Evolutionary conservation across 2,329 filamentous ascomycete genomes (phyloP).

Genomic region (Dothideomycetidae sp.): DNA sequence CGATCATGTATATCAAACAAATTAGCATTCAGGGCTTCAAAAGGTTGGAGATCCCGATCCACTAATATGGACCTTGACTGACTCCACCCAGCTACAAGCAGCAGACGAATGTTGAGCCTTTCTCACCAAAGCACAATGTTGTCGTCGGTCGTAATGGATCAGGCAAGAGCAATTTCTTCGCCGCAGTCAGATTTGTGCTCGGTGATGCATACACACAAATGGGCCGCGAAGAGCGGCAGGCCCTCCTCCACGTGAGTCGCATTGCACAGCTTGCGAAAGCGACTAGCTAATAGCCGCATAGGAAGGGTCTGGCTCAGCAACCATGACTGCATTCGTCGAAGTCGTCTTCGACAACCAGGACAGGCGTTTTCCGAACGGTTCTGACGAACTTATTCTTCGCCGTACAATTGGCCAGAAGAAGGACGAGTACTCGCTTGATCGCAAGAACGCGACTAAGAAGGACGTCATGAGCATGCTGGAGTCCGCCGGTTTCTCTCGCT

Average conservation of each 20-base stretch:
- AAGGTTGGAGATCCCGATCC: slow-evolving; percentile 49
- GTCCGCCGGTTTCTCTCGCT: slow-evolving; percentile 88
- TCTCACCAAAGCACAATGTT: slow-evolving; percentile 93
- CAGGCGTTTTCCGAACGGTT: slow-evolving; percentile 85
- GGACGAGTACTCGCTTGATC: slow-evolving; percentile 94
- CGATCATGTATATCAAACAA: slow-evolving; percentile 90
- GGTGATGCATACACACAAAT: slow-evolving; percentile 96
- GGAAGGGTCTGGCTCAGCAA: slow-evolving; percentile 91
- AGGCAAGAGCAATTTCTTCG: slow-evolving; percentile 99
- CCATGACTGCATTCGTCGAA: slow-evolving; percentile 99
- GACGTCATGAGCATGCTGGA: slow-evolving; percentile 94
- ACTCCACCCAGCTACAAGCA: slow-evolving; percentile 73
- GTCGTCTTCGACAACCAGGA: slow-evolving; percentile 98
- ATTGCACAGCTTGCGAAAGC: neutral
- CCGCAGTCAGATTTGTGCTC: slow-evolving; percentile 93
- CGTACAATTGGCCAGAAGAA: slow-evolving; percentile 96
- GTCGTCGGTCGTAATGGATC: slow-evolving; percentile 98
- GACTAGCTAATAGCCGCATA: slow-evolving; percentile 16
- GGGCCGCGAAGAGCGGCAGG: slow-evolving; percentile 88
- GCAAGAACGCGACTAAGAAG: slow-evolving; percentile 86
- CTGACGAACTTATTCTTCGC: slow-evolving; percentile 76
- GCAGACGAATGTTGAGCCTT: slow-evolving; percentile 95
- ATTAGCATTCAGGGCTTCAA: slow-evolving; percentile 99
- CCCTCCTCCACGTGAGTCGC: slow-evolving; percentile 59
- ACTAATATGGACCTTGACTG: neutral